phyloP scores from a whole-genome alignment of 257 asterid genomes.

The Knoxia roxburghii region DNA sequence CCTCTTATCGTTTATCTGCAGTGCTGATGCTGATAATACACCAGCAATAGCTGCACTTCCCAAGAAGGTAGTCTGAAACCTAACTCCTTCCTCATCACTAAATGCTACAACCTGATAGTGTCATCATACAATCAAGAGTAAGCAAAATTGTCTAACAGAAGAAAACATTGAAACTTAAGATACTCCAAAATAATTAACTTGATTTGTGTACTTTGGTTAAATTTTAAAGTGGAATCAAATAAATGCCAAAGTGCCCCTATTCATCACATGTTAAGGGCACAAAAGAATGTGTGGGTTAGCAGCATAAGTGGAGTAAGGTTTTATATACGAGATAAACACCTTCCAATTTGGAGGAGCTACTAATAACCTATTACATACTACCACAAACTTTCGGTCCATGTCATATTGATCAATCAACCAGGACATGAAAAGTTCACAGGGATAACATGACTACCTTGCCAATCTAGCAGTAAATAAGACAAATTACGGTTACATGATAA shows the following conservation, averaged over 20 bases:
- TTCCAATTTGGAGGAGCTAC: background rate
- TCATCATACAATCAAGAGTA: background rate
- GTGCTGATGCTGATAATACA: conserved; percentile 61
- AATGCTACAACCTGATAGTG: conserved; percentile 74
- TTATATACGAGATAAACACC: background rate
- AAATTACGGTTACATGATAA: background rate
- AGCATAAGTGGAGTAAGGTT: background rate
- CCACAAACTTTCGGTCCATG: background rate
- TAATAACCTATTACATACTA: background rate
- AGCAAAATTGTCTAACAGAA: background rate
- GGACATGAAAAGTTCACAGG: background rate
- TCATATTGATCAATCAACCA: background rate
- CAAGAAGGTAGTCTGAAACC: conserved; percentile 93
- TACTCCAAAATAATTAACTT: background rate
- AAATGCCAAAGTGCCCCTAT: background rate
- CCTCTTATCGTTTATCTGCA: conserved; percentile 84
- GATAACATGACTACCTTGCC: background rate
- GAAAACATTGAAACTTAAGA: background rate
- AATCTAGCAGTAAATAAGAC: background rate
- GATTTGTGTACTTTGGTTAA: background rate
- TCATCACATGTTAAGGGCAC: background rate
- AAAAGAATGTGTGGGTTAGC: background rate
- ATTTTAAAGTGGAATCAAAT: background rate
- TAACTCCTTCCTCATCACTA: conserved; percentile 98
- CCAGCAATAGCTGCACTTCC: conserved; percentile 99